Conservation (phyloP, 2,329 filamentous ascomycete genomes). For the Diplodia corticola region DNA sequence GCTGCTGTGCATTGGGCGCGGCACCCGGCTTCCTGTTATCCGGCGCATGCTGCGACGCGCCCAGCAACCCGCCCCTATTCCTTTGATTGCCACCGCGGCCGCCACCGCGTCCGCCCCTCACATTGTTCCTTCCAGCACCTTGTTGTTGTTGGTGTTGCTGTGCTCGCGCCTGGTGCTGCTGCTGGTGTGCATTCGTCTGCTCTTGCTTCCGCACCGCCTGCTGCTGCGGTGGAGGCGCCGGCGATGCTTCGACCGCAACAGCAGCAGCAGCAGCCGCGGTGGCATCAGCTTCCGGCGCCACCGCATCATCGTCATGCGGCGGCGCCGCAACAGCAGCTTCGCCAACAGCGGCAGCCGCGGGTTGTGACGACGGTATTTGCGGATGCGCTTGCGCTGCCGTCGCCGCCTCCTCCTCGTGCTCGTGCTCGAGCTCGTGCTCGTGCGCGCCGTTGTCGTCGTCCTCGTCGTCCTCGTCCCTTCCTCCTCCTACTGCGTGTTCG, state of each 20-base stretch:
- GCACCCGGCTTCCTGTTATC: background rate
- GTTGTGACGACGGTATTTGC: background rate
- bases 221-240: background rate
- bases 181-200: background rate
- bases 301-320: background rate
- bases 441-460: background rate
- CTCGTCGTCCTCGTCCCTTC: background rate
- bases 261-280: background rate
- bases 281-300: background rate
- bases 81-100: conserved; percentile 24
- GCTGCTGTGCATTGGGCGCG: background rate
- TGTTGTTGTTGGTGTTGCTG: conserved; percentile 24
- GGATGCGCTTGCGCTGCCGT: background rate
- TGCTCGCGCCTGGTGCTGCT: background rate
- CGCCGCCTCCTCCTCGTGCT: background rate
- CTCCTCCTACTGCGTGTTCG: background rate
- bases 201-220: background rate
- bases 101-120: conserved; percentile 29
- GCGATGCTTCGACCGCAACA: background rate
- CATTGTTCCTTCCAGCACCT: conserved; percentile 25
- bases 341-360: background rate
- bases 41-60: conserved; percentile 16
- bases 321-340: background rate
- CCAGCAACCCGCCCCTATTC: conserved; percentile 24
- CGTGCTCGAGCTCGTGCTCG: background rate